Base-by-base conservation (phyloP, 305 asterid genomes). In the Fraxinus albicans region DNA sequence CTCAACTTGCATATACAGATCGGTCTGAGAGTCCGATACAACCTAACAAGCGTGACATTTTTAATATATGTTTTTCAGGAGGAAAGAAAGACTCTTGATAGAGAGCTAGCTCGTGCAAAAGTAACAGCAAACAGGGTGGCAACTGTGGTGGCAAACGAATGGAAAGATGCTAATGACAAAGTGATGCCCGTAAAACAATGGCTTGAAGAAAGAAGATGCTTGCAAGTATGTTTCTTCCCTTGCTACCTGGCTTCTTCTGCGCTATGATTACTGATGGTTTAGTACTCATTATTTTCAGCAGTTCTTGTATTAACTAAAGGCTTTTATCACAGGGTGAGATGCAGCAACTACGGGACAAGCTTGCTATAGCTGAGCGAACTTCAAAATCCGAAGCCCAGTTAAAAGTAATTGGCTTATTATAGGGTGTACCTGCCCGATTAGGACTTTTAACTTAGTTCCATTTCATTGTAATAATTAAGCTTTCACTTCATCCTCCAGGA, bases 141-240 rank as follows among this genome's bases (percentile, higher is more conserved):
- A 47, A 92, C 97, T 67, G 99, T 94, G 81, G 99, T 96, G 63
- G 99, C 99, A 84, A 96, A 96, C 84, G 99, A 96, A 85, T 96
- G 98, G 98, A 96, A 96, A 89, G 99, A 96, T 89, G 91, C 98
- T 83, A 96, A 91, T 87, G 99, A 96, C 88, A 96, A 94, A 91
- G 99, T 96, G 85, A 94, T 96, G 99, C 99, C 99, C 50, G 98
- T 96, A 60, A 96, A 96, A 85, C 98, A 96, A 81, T 96, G 99
- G 99, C 92, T 96, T 72, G 99, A 96, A 82, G 99, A 94, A 84
- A 91, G 99, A 90, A 95, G 97, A 85, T 91, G 91, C 88, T 84
- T 95, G 89, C 99, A 94, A 97, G 99, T 96, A 87, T 60, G 58
- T 12, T 27, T 79, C 76, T 69, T 42, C 69, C 42, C 65, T 63